Base-by-base conservation (phyloP, 768 basidiomycete species). In the Polyporus arcularius region DNA sequence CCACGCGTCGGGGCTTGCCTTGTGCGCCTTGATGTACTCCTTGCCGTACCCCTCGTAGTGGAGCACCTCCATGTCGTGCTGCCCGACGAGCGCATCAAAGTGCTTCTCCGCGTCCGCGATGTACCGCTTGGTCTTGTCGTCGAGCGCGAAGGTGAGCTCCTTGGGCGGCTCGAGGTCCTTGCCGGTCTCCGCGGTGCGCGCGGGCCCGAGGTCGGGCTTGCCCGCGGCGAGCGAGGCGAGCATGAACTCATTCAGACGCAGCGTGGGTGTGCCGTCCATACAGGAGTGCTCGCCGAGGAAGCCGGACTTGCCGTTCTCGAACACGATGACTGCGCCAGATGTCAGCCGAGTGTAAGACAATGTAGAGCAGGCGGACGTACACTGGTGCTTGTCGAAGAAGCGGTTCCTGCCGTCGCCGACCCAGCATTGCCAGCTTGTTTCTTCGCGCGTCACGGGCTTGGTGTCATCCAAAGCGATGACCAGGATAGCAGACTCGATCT, bases 301-400 rank as follows among this genome's bases (percentile, higher is more conserved):
- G 0, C 92, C 96, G 26, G 93, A 94, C 40, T 93, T 92, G 48
- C 94, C 97, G 67, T 95, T 94, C 60, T 94, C 93, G 70, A 92
- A 96, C 8, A 99, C 92, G 68, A 99, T 85, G 55, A 98, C 94
- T 95, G 70, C 12, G 31, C 21, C 40, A 5, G 2, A 16, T 11
- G 18, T 3, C 31, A 32, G 26, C 31, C n/a, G 11, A 4, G 38
- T 18, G 12, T n/a, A 55, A 55, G 28, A 55, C 55, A n/a, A 50
- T 26, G n/a, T 16, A 18, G 31, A 30, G 16, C 45, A 26, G 48
- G 28, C n/a, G 43, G 4, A 80, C 89, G 38, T 71, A 94, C 93
- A 69, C 70, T 98, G 92, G 71, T 98, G 96, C 75, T 99, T 99
- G 79, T 98, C 97, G 71, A 88, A 98, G 81, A 90, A 99, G 61